Percentiles rank a stretch among this genome's conserved stretches.
Evolutionary conservation across 768 basidiomycete genomes (phyloP).

Genomic region (Boletus subcaerulescens): DNA sequence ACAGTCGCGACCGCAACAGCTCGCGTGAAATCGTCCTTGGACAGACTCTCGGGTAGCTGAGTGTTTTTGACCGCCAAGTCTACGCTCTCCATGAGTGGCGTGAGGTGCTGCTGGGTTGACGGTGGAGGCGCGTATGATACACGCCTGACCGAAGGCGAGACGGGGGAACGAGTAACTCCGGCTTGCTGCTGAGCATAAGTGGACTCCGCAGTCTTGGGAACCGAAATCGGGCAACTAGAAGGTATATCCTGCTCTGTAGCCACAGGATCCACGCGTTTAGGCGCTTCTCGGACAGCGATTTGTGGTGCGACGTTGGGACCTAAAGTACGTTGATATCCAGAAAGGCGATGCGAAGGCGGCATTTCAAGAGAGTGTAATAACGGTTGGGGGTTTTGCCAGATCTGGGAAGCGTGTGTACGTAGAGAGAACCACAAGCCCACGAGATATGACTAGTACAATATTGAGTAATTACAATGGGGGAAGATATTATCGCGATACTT

Average conservation of each 20-base stretch:
- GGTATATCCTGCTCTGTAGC: slow-evolving; percentile 30
- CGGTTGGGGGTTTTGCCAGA: slow-evolving; percentile 97
- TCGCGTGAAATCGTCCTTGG: slow-evolving; percentile 86
- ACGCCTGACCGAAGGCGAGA: slow-evolving; percentile 48
- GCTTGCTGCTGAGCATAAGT: slow-evolving; percentile 15
- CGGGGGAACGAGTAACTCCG: slow-evolving; percentile 20
- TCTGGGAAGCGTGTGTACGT: slow-evolving; percentile 95
- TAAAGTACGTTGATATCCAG: slow-evolving; percentile 58
- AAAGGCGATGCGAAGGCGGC: slow-evolving; percentile 50
- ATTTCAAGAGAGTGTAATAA: slow-evolving; percentile 68
- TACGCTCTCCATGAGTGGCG: slow-evolving; percentile 76
- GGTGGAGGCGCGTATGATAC: slow-evolving; percentile 53
- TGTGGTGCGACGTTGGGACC: slow-evolving; percentile 6
- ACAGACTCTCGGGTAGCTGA: slow-evolving; percentile 59
- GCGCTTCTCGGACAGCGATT: slow-evolving; percentile 21
- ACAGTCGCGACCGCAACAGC: slow-evolving; percentile 95
- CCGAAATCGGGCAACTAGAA: slow-evolving; percentile 41
- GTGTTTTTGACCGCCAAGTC: slow-evolving; percentile 69
- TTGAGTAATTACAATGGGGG: slow-evolving; percentile 4
- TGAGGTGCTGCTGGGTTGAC: slow-evolving; percentile 38
- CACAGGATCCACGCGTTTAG: slow-evolving; percentile 45
- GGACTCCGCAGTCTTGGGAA: slow-evolving; percentile 29
- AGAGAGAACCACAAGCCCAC: slow-evolving; percentile 99
- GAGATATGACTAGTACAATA: slow-evolving; percentile 74
- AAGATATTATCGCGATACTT: slow-evolving; percentile 33